phyloP scores from a whole-genome alignment of 768 basidiomycete genomes.

The Daedaleopsis nitida region DNA sequence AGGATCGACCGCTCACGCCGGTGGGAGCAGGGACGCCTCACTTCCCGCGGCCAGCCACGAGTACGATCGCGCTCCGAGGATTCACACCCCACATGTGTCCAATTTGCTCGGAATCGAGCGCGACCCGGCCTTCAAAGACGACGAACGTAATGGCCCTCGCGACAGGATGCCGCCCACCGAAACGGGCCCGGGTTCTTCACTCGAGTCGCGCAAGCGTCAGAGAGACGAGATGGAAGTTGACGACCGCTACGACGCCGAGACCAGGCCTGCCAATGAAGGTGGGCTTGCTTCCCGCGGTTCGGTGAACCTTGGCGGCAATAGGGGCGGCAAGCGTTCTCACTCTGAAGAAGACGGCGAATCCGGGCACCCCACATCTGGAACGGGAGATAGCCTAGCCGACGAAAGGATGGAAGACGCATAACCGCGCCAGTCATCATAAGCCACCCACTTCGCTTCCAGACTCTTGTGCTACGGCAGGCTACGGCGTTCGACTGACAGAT shows the following conservation, averaged over 20 bases:
- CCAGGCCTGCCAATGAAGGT: conserved; percentile 22
- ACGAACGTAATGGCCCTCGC: conserved; percentile 21
- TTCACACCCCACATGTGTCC: conserved; percentile 20
- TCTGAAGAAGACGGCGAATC: conserved; percentile 24
- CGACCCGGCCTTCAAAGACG: conserved; percentile 22
- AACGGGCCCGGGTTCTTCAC: conserved; percentile 17
- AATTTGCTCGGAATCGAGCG: conserved; percentile 25
- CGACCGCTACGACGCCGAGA: conserved; percentile 39
- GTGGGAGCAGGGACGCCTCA: conserved; percentile 25
- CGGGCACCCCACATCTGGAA: conserved; percentile 14
- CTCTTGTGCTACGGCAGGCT: conserved; percentile 6
- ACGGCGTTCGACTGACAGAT: conserved; percentile 5
- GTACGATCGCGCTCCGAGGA: conserved; percentile 22
- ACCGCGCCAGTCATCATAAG: conserved; percentile 3
- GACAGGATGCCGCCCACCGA: conserved; percentile 15
- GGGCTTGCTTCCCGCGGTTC: conserved; percentile 12
- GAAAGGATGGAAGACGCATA: conserved; percentile 26
- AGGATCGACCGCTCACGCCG: conserved; percentile 21
- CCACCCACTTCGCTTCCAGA: conserved; percentile 1
- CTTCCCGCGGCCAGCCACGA: conserved; percentile 23
- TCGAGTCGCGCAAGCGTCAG: conserved; percentile 51
- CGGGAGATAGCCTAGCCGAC: conserved; percentile 13
- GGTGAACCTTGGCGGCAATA: conserved; percentile 13
- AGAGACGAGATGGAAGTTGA: conserved; percentile 69
- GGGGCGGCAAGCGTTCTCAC: conserved; percentile 23